Base-by-base conservation (phyloP, 2,329 filamentous ascomycete species). In the Coleophoma eucalyptorum region DNA sequence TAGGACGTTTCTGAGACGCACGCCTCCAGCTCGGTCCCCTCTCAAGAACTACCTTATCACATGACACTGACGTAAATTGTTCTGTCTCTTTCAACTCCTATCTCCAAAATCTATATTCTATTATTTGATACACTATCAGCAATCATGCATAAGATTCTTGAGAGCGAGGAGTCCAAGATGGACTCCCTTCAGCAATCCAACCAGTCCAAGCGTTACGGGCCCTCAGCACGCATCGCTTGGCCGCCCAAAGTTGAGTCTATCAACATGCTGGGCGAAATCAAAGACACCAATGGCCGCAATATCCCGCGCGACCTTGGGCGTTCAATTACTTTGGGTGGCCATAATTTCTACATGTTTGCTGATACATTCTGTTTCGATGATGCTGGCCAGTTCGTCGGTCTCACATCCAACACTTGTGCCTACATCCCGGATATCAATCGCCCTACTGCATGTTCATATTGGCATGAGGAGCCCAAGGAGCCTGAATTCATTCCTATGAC, bases 401-500 rank as follows among this genome's bases (percentile, higher is more conserved):
- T 48, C 20, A 48, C 46, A 4, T 41, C 34, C 19, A 48, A 48
- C 11, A 48, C 46, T 19, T 48, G 46, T 48, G 46, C 46, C 34
- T 41, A 48, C 18, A 48, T 48, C 34, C 20, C 34, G 18, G 34
- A 48, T 48, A 40, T n/a, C 4, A 33, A 42, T 12, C 10, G 18
- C 26, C 46, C 37, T 20, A 48, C 46, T 13, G 32, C 18, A 42
- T 48, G 46, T 32, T 37, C 46, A 21, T 48, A 48, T 42, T 48
- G 46, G 46, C 11, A 48, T 26, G 15, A 33, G 18, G 46, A 26
- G 5, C 34, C 46, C 12, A 48, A 34, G 16, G 46, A 48, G 37
- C 46, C 46, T 11, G 46, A 48, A 21, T 48, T 48, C 46, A 48
- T 48, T 21, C 46, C 46, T 4, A 21, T 48, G 34, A 48, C 38